Conservation (phyloP, 768 basidiomycete species). For the Collybiopsis luxurians region DNA sequence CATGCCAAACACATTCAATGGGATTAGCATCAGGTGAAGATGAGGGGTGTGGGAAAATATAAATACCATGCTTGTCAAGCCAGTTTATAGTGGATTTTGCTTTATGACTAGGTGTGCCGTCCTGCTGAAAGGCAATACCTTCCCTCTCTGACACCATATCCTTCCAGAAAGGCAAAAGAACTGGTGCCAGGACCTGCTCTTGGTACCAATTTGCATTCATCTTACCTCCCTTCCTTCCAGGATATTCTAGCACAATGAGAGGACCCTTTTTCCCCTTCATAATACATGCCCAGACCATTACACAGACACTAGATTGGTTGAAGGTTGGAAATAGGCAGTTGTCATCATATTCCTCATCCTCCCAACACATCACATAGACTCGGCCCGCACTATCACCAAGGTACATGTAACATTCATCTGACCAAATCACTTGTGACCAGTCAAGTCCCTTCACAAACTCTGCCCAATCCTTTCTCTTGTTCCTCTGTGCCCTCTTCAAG, state of each 20-base stretch:
- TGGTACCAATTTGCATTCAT: slow-evolving; percentile 20
- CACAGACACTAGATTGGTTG: slow-evolving; percentile 3
- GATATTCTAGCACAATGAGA: too few species aligned
- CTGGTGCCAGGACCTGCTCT: slow-evolving; percentile 25
- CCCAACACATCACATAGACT: slow-evolving; percentile 12
- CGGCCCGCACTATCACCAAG: slow-evolving; percentile 10
- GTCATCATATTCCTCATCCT: slow-evolving; percentile 11
- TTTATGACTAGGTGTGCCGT: slow-evolving; percentile 21
- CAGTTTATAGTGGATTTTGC: slow-evolving; percentile 20
- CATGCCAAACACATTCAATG: slow-evolving; percentile 31
- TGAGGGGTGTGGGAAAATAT: slow-evolving; percentile 24
- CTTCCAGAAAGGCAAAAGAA: slow-evolving; percentile 16
- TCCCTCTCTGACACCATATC: slow-evolving; percentile 13
- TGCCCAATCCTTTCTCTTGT: slow-evolving; percentile 11
- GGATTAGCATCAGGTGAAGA: slow-evolving; percentile 29
- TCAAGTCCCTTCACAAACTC: not conserved
- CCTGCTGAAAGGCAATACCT: slow-evolving; percentile 24
- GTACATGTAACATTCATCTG: slow-evolving; percentile 14
- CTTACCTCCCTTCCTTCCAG: slow-evolving; percentile 21
- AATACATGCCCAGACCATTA: slow-evolving; percentile 15
- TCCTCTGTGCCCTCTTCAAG: slow-evolving; percentile 9
- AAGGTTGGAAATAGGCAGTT: slow-evolving; percentile 9
- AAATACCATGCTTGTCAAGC: slow-evolving; percentile 18
- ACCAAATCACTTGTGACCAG: slow-evolving; percentile 13
- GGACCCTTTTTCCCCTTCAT: slow-evolving; percentile 11